Evolutionary conservation across 306 rosid genomes (phyloP).

Genomic region (Myrica gale): DNA sequence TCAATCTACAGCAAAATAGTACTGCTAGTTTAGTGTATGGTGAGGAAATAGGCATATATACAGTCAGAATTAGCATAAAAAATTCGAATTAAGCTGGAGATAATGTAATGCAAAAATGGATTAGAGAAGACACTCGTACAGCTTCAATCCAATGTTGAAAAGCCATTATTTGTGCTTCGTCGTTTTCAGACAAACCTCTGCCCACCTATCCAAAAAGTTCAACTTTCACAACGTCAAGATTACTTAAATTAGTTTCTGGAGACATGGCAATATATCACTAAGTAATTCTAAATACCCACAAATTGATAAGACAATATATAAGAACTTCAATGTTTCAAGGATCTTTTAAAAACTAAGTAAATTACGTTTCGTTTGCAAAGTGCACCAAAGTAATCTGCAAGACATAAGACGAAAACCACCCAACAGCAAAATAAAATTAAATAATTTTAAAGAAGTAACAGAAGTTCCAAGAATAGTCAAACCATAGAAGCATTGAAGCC

Average conservation of each 20-base stretch:
- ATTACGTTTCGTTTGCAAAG: no score
- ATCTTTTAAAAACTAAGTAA: no score
- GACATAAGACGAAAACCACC: background rate
- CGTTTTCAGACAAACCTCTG: constrained; percentile 71
- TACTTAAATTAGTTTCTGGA: background rate
- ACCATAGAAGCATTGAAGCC: constrained; percentile 83
- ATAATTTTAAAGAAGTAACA: background rate
- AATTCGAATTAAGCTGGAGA: background rate
- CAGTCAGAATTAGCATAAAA: background rate
- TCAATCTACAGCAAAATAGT: constrained; percentile 51
- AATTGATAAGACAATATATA: no score
- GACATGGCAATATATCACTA: no score
- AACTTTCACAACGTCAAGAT: background rate
- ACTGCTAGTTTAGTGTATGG: no score
- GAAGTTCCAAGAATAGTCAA: background rate
- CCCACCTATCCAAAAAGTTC: constrained; percentile 63
- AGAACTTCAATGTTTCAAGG: no score
- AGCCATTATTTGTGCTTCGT: constrained; percentile 88
- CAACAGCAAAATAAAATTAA: background rate
- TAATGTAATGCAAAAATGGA: background rate
- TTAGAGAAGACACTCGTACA: constrained; percentile 35
- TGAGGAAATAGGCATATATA: no score
- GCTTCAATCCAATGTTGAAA: constrained; percentile 99
- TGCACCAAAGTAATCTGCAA: no score
- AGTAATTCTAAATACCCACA: no score